A percentile compares a stretch with the other conserved stretches of the same genome.
phyloP scores from a whole-genome alignment of 352 stramenopile species.

The Aphanomyces invadans region DNA sequence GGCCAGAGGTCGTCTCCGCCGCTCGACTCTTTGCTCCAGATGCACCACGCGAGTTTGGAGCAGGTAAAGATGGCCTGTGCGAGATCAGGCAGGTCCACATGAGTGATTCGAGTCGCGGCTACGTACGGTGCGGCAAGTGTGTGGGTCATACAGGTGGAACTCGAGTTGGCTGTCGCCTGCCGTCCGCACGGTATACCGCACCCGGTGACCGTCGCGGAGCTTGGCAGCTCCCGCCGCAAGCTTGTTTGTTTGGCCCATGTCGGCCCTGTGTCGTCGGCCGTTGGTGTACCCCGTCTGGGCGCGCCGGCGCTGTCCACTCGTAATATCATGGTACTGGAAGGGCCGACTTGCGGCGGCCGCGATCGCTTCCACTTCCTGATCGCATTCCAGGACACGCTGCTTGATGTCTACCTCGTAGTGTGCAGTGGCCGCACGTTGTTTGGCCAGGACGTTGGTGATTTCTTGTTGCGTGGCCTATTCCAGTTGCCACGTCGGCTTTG shows the following conservation, averaged over 20 bases:
- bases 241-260: constrained; percentile 6
- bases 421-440: not conserved
- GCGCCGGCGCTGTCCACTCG: not conserved
- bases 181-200: constrained; percentile 5
- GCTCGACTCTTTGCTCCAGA: not conserved
- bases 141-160: not conserved
- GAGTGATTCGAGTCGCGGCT: not conserved
- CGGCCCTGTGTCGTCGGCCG: not conserved
- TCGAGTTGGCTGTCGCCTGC: not conserved
- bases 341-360: not conserved
- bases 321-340: not conserved
- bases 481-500: not conserved
- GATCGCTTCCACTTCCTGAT: not conserved
- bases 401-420: not conserved
- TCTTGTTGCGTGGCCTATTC: not conserved
- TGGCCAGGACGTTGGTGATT: not conserved
- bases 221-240: not conserved
- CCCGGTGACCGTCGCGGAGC: not conserved
- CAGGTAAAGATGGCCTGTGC: not conserved
- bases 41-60: constrained; percentile 5
- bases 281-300: not conserved
- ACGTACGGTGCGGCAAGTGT: not conserved
- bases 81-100: not conserved
- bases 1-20: not conserved
- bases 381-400: not conserved